Base-by-base conservation (phyloP, 352 stramenopile genomes). In the Globisporangium nunn region DNA sequence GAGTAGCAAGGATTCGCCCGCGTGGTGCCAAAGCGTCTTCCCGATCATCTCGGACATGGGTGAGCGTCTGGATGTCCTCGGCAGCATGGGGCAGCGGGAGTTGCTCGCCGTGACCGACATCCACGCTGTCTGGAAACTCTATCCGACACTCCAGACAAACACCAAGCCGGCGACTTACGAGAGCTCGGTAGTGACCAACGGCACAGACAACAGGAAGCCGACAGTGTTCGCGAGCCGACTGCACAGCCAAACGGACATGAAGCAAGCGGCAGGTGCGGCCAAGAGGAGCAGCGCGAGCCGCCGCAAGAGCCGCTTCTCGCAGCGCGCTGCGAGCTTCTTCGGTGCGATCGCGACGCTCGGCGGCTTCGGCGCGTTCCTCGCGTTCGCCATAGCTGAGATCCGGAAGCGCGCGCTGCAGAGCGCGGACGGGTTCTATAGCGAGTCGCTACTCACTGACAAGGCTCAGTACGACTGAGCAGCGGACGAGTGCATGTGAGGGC, bases 61-160 rank as follows among this genome's bases (percentile, higher is more conserved):
- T 29, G 70, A 88, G 43, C 79, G 84, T 17, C 52, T 77, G 5
- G 64, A 56, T 33, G 75, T 91, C 50, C 75, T 92, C 58, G 67
- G 58, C 10, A 63, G 64, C 35, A 93, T 93, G 81, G 80, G 84
- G 0, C 81, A 93, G 64, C 81, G 84, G 37, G 76, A 89, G 41
- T 56, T 81, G 33, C 67, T 93, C 57, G 75, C 80, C 10, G 72
- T 78, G 10, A 82, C 72, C 18, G 84, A 92, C 50, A 82, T 92
- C 61, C 78, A 91, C 54, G 78, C 78, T 6, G 76, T 92, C 15
- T 91, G 80, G 81, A 60, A 59, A 2, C 57, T 93, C 8, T 92
- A 93, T 58, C 83, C 84, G 40, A 52, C 49, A 23, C 68, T 93
- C 15, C 80, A 81, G 46, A 48, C 62, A n/a, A 62, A 78, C n/a